Evolutionary conservation across 768 basidiomycete genomes (phyloP).

Genomic region (Psilocybe subaeruginosa): DNA sequence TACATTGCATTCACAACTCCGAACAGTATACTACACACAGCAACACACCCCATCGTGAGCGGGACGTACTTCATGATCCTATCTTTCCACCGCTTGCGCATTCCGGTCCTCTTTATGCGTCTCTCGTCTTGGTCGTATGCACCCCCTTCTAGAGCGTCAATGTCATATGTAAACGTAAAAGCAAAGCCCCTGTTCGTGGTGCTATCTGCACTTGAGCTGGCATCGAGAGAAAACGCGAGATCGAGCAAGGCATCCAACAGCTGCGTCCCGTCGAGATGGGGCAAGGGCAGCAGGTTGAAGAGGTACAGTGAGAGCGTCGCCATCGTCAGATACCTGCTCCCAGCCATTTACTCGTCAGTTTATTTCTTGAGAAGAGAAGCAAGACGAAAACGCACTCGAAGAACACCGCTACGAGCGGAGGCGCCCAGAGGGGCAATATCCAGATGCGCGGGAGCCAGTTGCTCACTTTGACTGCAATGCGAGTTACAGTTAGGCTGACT

Average conservation of each 20-base stretch:
- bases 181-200: neutral
- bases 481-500: neutral
- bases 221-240: neutral
- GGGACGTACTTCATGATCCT: constrained; percentile 24
- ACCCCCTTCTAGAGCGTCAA: constrained; percentile 32
- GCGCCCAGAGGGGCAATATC: constrained; percentile 45
- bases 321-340: constrained; percentile 58
- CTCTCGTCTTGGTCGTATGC: constrained; percentile 4
- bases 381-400: constrained; percentile 51
- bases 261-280: constrained; percentile 70
- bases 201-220: too few species aligned
- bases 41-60: constrained; percentile 5
- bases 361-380: neutral
- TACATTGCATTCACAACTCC: constrained; percentile 13
- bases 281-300: constrained; percentile 81
- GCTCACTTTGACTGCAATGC: constrained; percentile 52
- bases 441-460: constrained; percentile 44
- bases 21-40: constrained; percentile 15
- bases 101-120: constrained; percentile 5
- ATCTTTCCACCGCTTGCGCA: constrained; percentile 22
- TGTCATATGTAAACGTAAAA: constrained; percentile 25
- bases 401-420: constrained; percentile 40
- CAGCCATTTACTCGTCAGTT: too few species aligned
- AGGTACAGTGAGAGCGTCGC: constrained; percentile 79
- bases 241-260: constrained; percentile 42